Conservation (phyloP, 1,139 yeast species). For the Torulaspora pretoriensis region DNA sequence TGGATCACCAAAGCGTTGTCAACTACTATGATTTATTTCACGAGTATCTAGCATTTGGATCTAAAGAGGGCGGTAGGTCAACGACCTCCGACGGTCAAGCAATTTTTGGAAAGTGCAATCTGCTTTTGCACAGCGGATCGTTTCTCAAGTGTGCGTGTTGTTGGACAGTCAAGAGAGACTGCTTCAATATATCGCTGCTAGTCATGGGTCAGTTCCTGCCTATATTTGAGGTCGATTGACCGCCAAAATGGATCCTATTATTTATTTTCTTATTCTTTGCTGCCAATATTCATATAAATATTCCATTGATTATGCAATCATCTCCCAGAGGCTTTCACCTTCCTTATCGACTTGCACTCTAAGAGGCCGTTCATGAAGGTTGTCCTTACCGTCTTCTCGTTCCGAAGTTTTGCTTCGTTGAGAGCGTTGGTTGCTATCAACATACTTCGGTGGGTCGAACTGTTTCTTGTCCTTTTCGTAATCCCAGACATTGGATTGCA, state of each 20-base stretch:
- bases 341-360: conserved; percentile 26
- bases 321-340: conserved; percentile 21
- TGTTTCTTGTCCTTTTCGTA: conserved; percentile 47
- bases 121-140: conserved; percentile 44
- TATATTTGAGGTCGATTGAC: conserved; percentile 38
- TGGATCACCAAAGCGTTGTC: conserved; percentile 79
- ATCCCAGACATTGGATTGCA: conserved; percentile 51
- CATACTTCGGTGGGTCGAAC: conserved; percentile 42
- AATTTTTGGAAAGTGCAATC: conserved; percentile 66
- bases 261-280: conserved; percentile 19
- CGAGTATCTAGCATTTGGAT: conserved; percentile 74
- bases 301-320: conserved; percentile 6
- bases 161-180: conserved; percentile 86
- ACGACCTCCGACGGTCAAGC: conserved; percentile 19
- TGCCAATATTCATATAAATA: conserved; percentile 9
- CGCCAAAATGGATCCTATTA: not conserved
- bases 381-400: conserved; percentile 1
- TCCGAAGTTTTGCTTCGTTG: not conserved
- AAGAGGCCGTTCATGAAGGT: conserved; percentile 11
- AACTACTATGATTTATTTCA: conserved; percentile 79
- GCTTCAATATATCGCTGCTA: conserved; percentile 91
- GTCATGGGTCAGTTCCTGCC: conserved; percentile 88
- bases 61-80: conserved; percentile 34
- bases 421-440: conserved; percentile 15
- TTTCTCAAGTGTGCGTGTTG: conserved; percentile 61